Base-by-base conservation (phyloP, 2,329 filamentous ascomycete genomes). In the Alternaria metachromatica region DNA sequence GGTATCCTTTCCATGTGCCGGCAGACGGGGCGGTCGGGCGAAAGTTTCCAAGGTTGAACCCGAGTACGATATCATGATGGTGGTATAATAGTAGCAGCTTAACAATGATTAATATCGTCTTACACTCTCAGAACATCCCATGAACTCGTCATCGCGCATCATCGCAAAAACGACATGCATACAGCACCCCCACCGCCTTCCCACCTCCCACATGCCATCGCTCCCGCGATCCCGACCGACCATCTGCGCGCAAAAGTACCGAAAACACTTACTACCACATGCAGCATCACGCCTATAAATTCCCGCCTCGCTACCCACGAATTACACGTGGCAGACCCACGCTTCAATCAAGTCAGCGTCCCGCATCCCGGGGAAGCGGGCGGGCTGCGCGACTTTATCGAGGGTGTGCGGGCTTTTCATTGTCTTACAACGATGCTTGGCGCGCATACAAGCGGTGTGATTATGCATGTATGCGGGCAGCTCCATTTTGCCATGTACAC, bases 381-480 rank as follows among this genome's bases (percentile, higher is more conserved):
- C 41, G 49, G 43, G n/a, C 37, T 41, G 37, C 37, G 37, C 58
- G 50, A 37, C 54, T 55, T 18, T 9, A 30, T 55, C 26, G 18
- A 48, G 46, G 23, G 55, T 41, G 37, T 41, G 37, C 37, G 37
- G 37, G 37, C 37, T 41, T 41, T 41, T 41, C 37, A 53, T 48
- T 55, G 51, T 53, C 49, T 48, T 44, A 43, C 49, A 41, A 41
- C 37, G 4, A 26, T 28, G 45, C 66, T 66, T 71, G 65, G 66
- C 69, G 41, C 63, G 63, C 63, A 63, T 64, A 64, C 60, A 70
- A 66, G 72, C 72, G 72, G 72, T 73, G 72, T 74, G 72, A 73
- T 68, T 66, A 71, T 74, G 72, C 72, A 70, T 41, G 23, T 64
- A 44, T 63, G 63, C 69, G 58, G 66, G 65, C 66, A 67, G 60